Evolutionary conservation across 2,329 filamentous ascomycete genomes (phyloP).

Genomic region (Aurifilum marmelostoma): DNA sequence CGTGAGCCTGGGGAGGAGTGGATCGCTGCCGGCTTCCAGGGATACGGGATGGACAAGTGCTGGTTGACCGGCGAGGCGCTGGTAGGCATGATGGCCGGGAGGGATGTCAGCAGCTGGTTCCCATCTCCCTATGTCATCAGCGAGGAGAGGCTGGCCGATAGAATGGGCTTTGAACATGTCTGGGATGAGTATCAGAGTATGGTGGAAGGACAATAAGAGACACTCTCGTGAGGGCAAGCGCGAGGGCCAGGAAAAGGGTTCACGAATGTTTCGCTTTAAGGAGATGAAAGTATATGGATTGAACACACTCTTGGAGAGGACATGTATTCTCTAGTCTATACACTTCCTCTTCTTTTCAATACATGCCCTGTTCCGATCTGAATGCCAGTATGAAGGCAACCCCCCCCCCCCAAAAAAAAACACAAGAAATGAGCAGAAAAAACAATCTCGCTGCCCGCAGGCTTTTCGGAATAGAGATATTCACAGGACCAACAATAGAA

Average conservation of each 20-base stretch:
- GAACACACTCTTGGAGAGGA: too few relatives aligned
- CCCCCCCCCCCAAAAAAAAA: too few relatives aligned
- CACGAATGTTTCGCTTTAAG: not conserved
- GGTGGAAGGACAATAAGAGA: not conserved
- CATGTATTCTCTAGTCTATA: too few relatives aligned
- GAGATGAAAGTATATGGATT: too few relatives aligned
- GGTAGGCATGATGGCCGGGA: slow-evolving; percentile 20
- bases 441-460: too few relatives aligned
- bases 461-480: too few relatives aligned
- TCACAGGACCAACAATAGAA: too few relatives aligned
- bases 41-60: slow-evolving; percentile 38
- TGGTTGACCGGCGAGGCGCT: slow-evolving; percentile 36
- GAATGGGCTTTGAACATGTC: not conserved
- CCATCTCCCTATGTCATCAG: slow-evolving; percentile 4
- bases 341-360: too few relatives aligned
- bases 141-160: slow-evolving; percentile 1
- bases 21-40: slow-evolving; percentile 38
- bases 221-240: not conserved
- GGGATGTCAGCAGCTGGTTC: slow-evolving; percentile 10
- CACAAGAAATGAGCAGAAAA: too few relatives aligned
- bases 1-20: slow-evolving; percentile 33
- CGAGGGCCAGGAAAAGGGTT: not conserved
- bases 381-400: too few relatives aligned
- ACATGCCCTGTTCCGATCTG: too few relatives aligned
- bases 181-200: not conserved